Conservation (phyloP, 78 protist species). For the Paratrimastix pyriformis region DNA sequence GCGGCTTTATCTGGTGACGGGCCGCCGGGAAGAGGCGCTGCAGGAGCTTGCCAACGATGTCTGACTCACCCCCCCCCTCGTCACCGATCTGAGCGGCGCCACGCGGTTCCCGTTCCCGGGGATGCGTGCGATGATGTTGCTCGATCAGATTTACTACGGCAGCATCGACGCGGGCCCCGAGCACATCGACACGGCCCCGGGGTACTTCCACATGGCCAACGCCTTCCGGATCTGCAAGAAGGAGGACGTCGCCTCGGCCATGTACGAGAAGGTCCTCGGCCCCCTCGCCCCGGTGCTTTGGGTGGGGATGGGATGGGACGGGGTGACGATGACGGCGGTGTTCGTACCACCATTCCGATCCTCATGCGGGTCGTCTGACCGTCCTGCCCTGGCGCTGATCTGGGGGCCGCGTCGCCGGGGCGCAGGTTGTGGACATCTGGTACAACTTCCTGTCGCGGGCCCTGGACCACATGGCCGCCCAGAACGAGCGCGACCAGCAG, state of each 20-base stretch:
- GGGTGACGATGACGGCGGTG: no score
- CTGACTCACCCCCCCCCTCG: neutral
- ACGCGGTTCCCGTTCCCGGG: neutral
- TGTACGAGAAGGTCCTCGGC: neutral
- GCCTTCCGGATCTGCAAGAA: neutral
- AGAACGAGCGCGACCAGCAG: neutral
- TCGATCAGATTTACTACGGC: neutral
- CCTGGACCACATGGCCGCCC: neutral
- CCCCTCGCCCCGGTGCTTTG: neutral
- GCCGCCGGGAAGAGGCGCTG: neutral
- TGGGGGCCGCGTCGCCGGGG: no score
- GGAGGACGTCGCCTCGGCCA: neutral
- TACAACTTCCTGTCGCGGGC: neutral
- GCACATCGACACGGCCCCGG: conserved; percentile 2
- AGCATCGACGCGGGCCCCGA: neutral
- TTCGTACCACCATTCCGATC: no score
- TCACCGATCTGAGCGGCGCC: neutral
- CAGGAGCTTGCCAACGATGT: conserved; percentile 10
- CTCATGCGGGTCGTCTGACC: no score
- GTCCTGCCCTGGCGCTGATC: no score
- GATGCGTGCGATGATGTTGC: neutral
- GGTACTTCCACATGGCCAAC: conserved; percentile 9
- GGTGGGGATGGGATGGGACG: no score
- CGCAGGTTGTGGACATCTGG: conserved; percentile 1
- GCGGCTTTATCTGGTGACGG: neutral